A percentile compares a stretch with the other conserved stretches of the same genome.
These are phyloP conservation scores for Isabelozyma pseudorhagii DNA, from an alignment of 805 yeast genomes.

Conservation along the genomic window DNA sequence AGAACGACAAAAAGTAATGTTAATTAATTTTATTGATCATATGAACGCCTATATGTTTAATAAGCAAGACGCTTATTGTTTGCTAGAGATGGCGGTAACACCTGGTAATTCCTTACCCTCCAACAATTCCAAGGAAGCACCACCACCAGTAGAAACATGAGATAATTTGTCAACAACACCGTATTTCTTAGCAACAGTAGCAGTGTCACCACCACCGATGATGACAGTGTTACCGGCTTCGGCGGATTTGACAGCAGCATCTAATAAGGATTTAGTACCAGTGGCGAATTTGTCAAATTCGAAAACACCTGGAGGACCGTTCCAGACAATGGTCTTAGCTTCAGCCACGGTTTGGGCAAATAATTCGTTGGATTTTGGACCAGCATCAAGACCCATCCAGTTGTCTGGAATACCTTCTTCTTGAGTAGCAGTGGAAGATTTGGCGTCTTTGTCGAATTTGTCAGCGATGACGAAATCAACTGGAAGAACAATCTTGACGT, in stretches of 20 bases:
- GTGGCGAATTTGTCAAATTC: constrained; percentile 90
- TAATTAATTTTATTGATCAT: not conserved
- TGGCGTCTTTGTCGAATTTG: constrained; percentile 88
- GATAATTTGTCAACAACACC: constrained; percentile 95
- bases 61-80: constrained; percentile 21
- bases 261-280: constrained; percentile 90
- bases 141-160: constrained; percentile 99
- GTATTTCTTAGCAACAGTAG: constrained; percentile 97
- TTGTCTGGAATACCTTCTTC: constrained; percentile 91
- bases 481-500: constrained; percentile 91
- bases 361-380: constrained; percentile 81
- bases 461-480: constrained; percentile 96
- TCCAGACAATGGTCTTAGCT: constrained; percentile 99
- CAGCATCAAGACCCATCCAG: constrained; percentile 95
- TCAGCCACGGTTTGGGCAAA: constrained; percentile 80
- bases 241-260: constrained; percentile 82
- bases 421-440: constrained; percentile 78
- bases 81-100: constrained; percentile 87
- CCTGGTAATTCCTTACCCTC: constrained; percentile 99
- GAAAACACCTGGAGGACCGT: constrained; percentile 99
- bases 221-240: constrained; percentile 90
- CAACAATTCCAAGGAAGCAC: constrained; percentile 97
- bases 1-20: not conserved
- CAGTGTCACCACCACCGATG: constrained; percentile 99
- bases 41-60: not conserved